Evolutionary conservation across 495 filamentous ascomycete genomes (phyloP).

Genomic region (Penicillium daleae): DNA sequence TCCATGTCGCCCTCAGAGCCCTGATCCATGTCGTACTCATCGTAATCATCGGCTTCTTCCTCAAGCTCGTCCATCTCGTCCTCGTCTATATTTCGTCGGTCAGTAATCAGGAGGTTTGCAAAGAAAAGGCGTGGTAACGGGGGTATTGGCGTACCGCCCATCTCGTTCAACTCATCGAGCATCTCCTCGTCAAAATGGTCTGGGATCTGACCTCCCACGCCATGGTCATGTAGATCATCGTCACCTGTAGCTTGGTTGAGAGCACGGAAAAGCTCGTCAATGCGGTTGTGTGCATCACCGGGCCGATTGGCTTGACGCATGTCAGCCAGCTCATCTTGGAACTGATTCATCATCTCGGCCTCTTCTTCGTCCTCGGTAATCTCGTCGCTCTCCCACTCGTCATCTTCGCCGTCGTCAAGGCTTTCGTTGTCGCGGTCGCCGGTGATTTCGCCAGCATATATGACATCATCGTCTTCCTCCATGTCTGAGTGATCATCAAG

Average conservation of each 20-base stretch:
- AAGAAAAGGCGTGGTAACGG: neutral
- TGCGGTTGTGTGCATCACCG: conserved; percentile 60
- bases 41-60: conserved; percentile 54
- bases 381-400: conserved; percentile 64
- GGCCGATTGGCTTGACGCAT: conserved; percentile 66
- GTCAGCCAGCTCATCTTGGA: conserved; percentile 57
- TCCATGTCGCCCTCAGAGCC: conserved; percentile 51
- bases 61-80: conserved; percentile 56
- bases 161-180: conserved; percentile 71
- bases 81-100: conserved; percentile 15
- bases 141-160: conserved; percentile 61
- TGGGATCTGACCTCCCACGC: conserved; percentile 43
- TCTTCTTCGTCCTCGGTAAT: conserved; percentile 60
- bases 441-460: conserved; percentile 58
- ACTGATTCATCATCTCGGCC: conserved; percentile 54
- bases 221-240: conserved; percentile 41
- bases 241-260: conserved; percentile 46
- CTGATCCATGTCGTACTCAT: conserved; percentile 45
- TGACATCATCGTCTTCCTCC: conserved; percentile 57
- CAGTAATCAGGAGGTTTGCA: neutral
- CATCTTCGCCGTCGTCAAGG: conserved; percentile 58
- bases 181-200: conserved; percentile 50
- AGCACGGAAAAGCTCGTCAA: conserved; percentile 48
- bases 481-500: conserved; percentile 53
- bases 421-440: conserved; percentile 69